Evolutionary conservation across 1,284 basidiomycete species (phyloP).

Genomic region (Ganoderma sinense): DNA sequence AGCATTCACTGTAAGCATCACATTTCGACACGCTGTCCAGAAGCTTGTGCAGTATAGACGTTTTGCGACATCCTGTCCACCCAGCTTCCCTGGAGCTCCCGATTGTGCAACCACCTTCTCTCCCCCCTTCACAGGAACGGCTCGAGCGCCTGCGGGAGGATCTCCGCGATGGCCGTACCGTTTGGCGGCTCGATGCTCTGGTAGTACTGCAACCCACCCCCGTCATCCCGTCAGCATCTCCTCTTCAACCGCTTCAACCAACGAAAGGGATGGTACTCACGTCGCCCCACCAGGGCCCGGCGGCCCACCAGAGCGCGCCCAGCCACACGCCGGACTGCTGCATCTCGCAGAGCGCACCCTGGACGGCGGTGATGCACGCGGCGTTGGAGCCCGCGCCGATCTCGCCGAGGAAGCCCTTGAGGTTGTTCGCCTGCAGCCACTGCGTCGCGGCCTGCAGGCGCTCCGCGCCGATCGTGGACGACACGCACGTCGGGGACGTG

Average conservation of each 20-base stretch:
- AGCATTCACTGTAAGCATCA: neutral
- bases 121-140: slow-evolving; percentile 56
- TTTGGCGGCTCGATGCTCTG: slow-evolving; percentile 69
- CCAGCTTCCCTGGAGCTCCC: neutral
- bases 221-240: slow-evolving; percentile 21
- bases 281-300: slow-evolving; percentile 67
- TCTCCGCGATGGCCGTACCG: slow-evolving; percentile 56
- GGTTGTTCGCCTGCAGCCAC: slow-evolving; percentile 65
- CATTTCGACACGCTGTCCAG: neutral
- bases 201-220: slow-evolving; percentile 53
- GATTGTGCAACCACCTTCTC: neutral
- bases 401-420: slow-evolving; percentile 73
- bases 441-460: slow-evolving; percentile 61
- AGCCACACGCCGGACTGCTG: slow-evolving; percentile 64
- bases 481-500: slow-evolving; percentile 61
- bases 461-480: slow-evolving; percentile 63
- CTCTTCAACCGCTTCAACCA: neutral
- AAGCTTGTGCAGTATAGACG: neutral
- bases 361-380: slow-evolving; percentile 58
- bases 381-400: slow-evolving; percentile 66
- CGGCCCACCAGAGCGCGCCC: slow-evolving; percentile 65
- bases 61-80: neutral
- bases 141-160: slow-evolving; percentile 63
- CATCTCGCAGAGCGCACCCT: slow-evolving; percentile 64
- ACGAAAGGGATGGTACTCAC: slow-evolving; percentile 45